Evolutionary conservation across 1,284 basidiomycete species (phyloP).

Genomic region (Vanrija humicola): DNA sequence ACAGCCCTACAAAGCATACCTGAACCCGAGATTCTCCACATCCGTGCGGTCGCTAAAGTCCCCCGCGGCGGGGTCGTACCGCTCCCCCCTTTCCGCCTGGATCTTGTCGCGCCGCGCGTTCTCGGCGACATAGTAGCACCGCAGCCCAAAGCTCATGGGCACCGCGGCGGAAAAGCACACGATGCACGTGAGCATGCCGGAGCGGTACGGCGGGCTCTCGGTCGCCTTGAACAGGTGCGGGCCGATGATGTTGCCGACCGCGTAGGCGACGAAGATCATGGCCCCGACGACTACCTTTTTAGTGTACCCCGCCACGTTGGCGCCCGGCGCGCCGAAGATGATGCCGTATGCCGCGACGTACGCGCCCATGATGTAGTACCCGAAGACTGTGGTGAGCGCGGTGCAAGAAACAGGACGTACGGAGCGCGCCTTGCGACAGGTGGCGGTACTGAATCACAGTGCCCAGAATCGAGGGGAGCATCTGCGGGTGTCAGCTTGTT

Average conservation of each 20-base stretch:
- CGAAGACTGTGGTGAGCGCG: slow-evolving; percentile 23
- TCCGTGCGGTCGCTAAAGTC: slow-evolving; percentile 35
- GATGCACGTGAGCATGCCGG: slow-evolving; percentile 35
- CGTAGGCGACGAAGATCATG: slow-evolving; percentile 33
- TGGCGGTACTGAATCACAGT: slow-evolving; percentile 26
- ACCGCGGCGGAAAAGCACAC: slow-evolving; percentile 25
- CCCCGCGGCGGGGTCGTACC: slow-evolving; percentile 10
- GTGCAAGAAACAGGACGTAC: no score
- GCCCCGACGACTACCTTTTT: slow-evolving; percentile 28
- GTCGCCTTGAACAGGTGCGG: slow-evolving; percentile 31
- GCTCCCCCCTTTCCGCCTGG: slow-evolving; percentile 9
- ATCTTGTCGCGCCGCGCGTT: slow-evolving; percentile 23
- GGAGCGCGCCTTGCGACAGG: slow-evolving; percentile 18
- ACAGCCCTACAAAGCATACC: slow-evolving; percentile 25
- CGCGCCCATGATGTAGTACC: slow-evolving; percentile 36
- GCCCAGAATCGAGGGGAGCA: slow-evolving; percentile 23
- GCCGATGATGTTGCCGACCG: slow-evolving; percentile 24
- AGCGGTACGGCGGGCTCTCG: slow-evolving; percentile 29
- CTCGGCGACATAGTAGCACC: slow-evolving; percentile 29
- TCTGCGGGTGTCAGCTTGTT: slow-evolving; percentile 10
- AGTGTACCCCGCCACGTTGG: slow-evolving; percentile 34
- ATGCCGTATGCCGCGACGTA: slow-evolving; percentile 33
- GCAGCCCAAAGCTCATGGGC: slow-evolving; percentile 16
- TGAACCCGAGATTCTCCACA: slow-evolving; percentile 25
- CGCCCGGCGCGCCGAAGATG: slow-evolving; percentile 31